phyloP scores from a whole-genome alignment of 805 yeast genomes.

The Yamadazyma takamatsuzukensis region DNA sequence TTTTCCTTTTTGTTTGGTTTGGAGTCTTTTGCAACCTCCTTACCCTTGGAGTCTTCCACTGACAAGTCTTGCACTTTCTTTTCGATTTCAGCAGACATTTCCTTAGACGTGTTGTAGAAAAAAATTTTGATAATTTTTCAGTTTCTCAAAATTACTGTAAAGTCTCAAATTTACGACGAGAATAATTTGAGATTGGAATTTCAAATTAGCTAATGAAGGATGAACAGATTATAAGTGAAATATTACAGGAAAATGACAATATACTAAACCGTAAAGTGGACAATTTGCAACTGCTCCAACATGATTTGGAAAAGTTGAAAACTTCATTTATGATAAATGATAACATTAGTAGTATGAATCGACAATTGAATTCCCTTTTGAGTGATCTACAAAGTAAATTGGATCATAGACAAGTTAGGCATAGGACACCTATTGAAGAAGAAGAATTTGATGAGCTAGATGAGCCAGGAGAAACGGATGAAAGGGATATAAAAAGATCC shows the following conservation, averaged over 20 bases:
- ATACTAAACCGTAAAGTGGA: conserved; percentile 1
- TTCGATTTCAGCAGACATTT: conserved; percentile 26
- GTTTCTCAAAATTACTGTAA: conserved; percentile 7
- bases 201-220: too few species aligned
- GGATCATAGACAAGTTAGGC: not conserved
- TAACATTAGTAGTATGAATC: not conserved
- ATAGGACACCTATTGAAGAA: not conserved
- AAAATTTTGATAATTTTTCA: not conserved
- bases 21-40: conserved; percentile 3
- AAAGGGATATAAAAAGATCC: not conserved
- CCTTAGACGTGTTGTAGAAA: conserved; percentile 6
- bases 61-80: conserved; percentile 46
- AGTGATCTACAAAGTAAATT: conserved; percentile 1
- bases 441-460: not conserved
- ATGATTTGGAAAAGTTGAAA: not conserved
- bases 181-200: too few species aligned
- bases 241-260: conserved; percentile 3
- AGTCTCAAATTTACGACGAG: too few species aligned
- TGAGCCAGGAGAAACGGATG: not conserved
- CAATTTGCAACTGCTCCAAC: conserved; percentile 3
- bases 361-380: conserved; percentile 1
- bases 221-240: too few species aligned
- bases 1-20: conserved; percentile 15
- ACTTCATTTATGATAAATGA: not conserved
- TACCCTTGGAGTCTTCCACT: conserved; percentile 20